Conservation (phyloP, 495 filamentous ascomycete genomes). For the Aspergillus panamensis region DNA sequence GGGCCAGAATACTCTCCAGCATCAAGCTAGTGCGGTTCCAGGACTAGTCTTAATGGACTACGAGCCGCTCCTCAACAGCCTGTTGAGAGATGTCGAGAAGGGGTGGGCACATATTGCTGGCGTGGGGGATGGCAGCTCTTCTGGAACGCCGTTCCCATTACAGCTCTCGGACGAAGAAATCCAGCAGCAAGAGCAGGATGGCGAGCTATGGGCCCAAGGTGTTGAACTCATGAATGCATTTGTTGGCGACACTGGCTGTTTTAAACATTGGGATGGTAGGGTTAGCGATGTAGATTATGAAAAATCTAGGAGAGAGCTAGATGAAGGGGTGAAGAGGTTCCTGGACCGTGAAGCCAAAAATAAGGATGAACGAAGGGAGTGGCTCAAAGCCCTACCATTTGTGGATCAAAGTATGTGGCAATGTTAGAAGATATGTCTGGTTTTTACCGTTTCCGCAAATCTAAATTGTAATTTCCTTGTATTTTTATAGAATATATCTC, state of each 20-base stretch:
- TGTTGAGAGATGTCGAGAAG: conserved; percentile 26
- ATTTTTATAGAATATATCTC: too few relatives aligned
- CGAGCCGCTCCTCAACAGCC: conserved; percentile 23
- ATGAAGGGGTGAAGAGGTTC: conserved; percentile 25
- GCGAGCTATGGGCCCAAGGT: conserved; percentile 27
- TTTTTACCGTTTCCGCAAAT: background rate
- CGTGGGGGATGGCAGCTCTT: conserved; percentile 10
- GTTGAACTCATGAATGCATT: conserved; percentile 27
- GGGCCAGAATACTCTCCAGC: conserved; percentile 25
- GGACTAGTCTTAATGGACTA: conserved; percentile 28
- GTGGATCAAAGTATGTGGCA: conserved; percentile 20
- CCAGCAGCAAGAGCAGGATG: conserved; percentile 21
- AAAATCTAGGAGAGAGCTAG: conserved; percentile 22
- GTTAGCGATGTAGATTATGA: conserved; percentile 25
- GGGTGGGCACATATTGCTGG: conserved; percentile 21
- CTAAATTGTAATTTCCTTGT: too few relatives aligned
- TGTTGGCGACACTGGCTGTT: conserved; percentile 24
- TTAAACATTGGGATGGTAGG: conserved; percentile 29
- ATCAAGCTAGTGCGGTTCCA: conserved; percentile 27
- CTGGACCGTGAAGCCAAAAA: conserved; percentile 26
- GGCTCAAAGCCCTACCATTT: conserved; percentile 24
- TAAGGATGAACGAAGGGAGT: conserved; percentile 22
- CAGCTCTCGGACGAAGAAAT: conserved; percentile 21
- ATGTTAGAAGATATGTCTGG: conserved; percentile 10
- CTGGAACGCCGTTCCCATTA: conserved; percentile 21